Percentiles rank a stretch among this genome's conserved stretches.
Evolutionary conservation across 2,329 filamentous ascomycete genomes (phyloP).

Genomic region (Coniochaeta hoffmannii): DNA sequence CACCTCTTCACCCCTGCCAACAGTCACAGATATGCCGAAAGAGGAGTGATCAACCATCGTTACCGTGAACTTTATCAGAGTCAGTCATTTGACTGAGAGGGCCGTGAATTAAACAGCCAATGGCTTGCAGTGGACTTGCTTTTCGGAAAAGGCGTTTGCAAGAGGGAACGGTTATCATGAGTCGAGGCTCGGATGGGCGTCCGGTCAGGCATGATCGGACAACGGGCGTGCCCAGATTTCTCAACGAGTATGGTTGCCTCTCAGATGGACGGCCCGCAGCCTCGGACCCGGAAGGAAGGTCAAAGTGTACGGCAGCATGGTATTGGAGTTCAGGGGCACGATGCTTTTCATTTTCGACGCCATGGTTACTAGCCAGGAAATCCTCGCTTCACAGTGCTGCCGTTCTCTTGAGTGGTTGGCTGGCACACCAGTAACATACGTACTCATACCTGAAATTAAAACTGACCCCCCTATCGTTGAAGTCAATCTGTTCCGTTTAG

Average conservation of each 20-base stretch:
- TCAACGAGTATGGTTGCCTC: neutral
- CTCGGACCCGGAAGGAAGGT: neutral
- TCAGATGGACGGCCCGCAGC: neutral
- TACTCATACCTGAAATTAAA: too few species aligned
- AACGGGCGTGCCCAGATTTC: neutral
- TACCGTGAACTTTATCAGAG: neutral
- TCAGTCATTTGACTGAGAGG: neutral
- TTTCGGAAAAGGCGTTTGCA: neutral
- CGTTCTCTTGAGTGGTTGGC: too few species aligned
- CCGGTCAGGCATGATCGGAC: neutral
- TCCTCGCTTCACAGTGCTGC: too few species aligned
- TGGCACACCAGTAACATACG: too few species aligned
- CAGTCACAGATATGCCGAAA: slow-evolving; percentile 4
- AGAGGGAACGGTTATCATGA: neutral
- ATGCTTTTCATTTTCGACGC: neutral
- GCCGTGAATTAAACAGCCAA: neutral
- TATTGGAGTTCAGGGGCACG: neutral
- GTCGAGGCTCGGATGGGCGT: neutral
- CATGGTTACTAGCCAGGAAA: too few species aligned
- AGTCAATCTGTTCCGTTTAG: too few species aligned
- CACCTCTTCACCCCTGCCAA: slow-evolving; percentile 5
- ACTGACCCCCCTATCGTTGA: too few species aligned
- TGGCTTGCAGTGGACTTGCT: neutral
- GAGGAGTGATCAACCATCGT: neutral
- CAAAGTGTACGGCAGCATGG: neutral